phyloP scores from a whole-genome alignment of 108 stramenopile genomes.

The Cyclostephanos invisitatus region DNA sequence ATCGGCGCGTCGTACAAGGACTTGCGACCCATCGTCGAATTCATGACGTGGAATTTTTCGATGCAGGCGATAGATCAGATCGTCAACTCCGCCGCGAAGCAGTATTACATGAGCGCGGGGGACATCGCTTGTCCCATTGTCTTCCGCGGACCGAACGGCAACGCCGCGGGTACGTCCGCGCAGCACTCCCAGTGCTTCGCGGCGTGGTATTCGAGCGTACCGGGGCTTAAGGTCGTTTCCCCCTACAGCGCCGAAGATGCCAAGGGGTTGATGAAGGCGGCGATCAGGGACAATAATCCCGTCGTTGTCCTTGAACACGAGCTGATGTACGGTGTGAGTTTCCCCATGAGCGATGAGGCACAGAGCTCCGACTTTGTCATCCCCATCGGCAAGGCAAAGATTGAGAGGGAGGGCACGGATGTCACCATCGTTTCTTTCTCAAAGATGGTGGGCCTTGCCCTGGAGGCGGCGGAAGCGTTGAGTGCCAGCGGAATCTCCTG shows the following conservation, averaged over 20 bases:
- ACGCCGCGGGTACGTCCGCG: conserved; percentile 96
- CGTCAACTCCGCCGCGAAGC: conserved; percentile 97
- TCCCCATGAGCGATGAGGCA: conserved; percentile 95
- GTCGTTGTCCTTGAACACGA: conserved; percentile 99
- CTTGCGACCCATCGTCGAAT: conserved; percentile 95
- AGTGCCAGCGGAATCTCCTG: conserved; percentile 80
- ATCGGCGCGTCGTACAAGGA: conserved; percentile 95
- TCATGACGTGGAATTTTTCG: conserved; percentile 99
- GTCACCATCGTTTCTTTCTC: conserved; percentile 95
- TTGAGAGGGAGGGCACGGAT: conserved; percentile 93
- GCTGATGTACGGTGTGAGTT: conserved; percentile 94
- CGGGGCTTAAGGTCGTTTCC: conserved; percentile 95
- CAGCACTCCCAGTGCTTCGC: conserved; percentile 99
- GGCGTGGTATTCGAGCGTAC: conserved; percentile 92
- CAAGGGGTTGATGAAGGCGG: conserved; percentile 98
- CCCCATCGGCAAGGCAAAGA: conserved; percentile 91
- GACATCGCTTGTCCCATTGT: conserved; percentile 96
- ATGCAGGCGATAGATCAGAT: conserved; percentile 99
- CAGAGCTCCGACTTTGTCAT: conserved; percentile 88
- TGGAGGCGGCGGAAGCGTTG: conserved; percentile 93
- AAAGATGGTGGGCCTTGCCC: conserved; percentile 85
- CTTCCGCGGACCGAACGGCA: conserved; percentile 99
- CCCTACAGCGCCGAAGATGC: conserved; percentile 97
- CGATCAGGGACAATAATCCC: conserved; percentile 99
- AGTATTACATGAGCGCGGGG: conserved; percentile 98